Evolutionary conservation across 2,329 filamentous ascomycete genomes (phyloP).

Genomic region (Cercospora canescens): DNA sequence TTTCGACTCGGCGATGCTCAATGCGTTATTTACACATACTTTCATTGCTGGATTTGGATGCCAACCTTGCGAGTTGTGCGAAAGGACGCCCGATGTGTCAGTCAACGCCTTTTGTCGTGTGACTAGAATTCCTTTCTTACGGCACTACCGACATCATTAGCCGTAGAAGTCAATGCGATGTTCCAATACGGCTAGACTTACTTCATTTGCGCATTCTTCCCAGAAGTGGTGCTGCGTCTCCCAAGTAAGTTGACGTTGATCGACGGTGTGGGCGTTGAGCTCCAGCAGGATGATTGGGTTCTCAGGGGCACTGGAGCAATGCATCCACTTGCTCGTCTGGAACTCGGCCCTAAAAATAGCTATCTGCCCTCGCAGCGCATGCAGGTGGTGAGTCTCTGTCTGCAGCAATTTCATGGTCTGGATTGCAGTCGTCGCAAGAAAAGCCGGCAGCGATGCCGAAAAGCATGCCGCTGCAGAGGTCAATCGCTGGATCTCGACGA

Average conservation of each 20-base stretch:
- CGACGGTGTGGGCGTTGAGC: slow-evolving; percentile 78
- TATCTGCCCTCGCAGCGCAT: slow-evolving; percentile 67
- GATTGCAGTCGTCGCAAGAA: slow-evolving; percentile 52
- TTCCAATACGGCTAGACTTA: slow-evolving; percentile 45
- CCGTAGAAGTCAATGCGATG: slow-evolving; percentile 64
- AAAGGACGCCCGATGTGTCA: slow-evolving; percentile 54
- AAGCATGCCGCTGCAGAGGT: slow-evolving; percentile 90
- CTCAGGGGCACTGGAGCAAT: slow-evolving; percentile 74
- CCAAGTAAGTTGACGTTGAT: slow-evolving; percentile 62
- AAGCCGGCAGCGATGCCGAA: slow-evolving; percentile 87
- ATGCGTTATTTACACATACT: slow-evolving; percentile 58
- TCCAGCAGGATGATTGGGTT: slow-evolving; percentile 84
- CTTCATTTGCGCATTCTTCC: slow-evolving; percentile 92
- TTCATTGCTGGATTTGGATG: slow-evolving; percentile 77
- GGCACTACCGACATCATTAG: background rate
- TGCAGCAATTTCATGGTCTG: no score
- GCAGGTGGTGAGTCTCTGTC: no score
- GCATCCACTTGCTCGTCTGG: slow-evolving; percentile 83
- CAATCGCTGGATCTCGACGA: slow-evolving; percentile 96
- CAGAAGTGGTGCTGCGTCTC: slow-evolving; percentile 80
- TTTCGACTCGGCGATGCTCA: no score
- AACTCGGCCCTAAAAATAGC: slow-evolving; percentile 73
- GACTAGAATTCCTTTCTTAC: slow-evolving; percentile 76
- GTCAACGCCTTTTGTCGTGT: slow-evolving; percentile 80
- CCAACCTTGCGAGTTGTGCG: slow-evolving; percentile 63